Evolutionary conservation across 164 flowering plant species (phyloP).

Genomic region (Aristolochia fimbriata): DNA sequence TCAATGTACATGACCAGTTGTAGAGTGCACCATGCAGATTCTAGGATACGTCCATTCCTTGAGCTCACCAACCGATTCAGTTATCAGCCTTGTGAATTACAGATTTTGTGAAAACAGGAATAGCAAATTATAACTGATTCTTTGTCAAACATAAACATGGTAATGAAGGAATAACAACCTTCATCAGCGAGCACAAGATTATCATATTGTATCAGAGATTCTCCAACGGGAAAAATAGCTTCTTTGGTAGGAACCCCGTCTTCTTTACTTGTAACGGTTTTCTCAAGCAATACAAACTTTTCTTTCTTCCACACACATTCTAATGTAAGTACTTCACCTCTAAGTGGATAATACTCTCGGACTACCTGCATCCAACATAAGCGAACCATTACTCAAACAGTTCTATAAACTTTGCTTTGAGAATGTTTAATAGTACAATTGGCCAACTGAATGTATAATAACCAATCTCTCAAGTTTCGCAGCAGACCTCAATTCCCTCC

Average conservation of each 20-base stretch:
- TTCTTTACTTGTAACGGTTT: constrained; percentile 9
- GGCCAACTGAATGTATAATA: background rate
- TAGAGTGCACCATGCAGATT: no score
- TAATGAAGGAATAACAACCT: constrained; percentile 26
- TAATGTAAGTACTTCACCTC: constrained; percentile 29
- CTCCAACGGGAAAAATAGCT: constrained; percentile 8
- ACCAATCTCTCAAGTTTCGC: background rate
- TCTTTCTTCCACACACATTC: constrained; percentile 60
- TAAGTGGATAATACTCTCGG: constrained; percentile 55
- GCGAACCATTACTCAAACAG: background rate
- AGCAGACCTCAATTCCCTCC: constrained; percentile 58
- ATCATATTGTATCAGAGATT: constrained; percentile 28
- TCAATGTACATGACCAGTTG: no score
- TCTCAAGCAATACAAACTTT: constrained; percentile 56
- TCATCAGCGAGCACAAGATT: constrained; percentile 39
- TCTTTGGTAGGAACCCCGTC: constrained; percentile 12
- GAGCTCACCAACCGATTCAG: no score
- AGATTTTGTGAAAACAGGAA: no score
- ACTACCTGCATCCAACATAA: constrained; percentile 36
- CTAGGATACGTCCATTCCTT: no score
- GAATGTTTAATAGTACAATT: background rate
- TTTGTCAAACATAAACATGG: no score
- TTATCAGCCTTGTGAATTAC: no score
- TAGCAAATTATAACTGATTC: no score
- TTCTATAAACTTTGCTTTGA: no score